Evolutionary conservation across 2,329 filamentous ascomycete genomes (phyloP).

Genomic region (Cercospora citrullina): DNA sequence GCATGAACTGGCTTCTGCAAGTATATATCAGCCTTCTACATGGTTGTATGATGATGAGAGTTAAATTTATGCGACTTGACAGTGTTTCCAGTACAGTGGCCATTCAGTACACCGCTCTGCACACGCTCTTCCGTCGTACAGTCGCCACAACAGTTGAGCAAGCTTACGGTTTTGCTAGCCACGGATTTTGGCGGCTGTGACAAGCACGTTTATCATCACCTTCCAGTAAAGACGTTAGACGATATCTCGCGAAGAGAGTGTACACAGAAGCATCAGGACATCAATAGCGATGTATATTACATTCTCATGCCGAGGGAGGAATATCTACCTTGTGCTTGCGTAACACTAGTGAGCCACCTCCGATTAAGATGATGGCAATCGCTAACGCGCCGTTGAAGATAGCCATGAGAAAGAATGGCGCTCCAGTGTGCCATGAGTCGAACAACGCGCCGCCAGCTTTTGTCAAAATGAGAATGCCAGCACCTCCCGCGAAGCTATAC

Average conservation of each 20-base stretch:
- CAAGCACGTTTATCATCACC: neutral
- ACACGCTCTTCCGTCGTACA: neutral
- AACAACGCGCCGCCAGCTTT: conserved; percentile 88
- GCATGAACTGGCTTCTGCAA: conserved; percentile 5
- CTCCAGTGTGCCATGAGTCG: conserved; percentile 69
- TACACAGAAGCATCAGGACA: neutral
- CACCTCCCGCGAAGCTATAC: conserved; percentile 87
- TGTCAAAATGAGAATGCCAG: conserved; percentile 84
- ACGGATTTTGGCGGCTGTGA: neutral
- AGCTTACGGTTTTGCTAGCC: too few species aligned
- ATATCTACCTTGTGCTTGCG: conserved; percentile 3
- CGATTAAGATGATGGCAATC: conserved; percentile 40
- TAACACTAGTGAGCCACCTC: conserved; percentile 21
- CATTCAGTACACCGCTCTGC: neutral
- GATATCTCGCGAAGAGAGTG: neutral
- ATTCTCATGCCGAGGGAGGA: neutral
- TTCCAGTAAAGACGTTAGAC: neutral
- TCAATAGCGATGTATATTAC: neutral
- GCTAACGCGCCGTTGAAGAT: conserved; percentile 77
- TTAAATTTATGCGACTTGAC: neutral
- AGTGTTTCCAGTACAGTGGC: neutral
- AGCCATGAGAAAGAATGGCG: conserved; percentile 94
- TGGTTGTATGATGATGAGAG: conserved; percentile 1
- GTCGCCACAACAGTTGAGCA: too few species aligned
- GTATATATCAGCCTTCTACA: neutral